Percentiles rank a stretch among this genome's conserved stretches.
Conservation (phyloP, 371 early-diverging fungal species). For the Chytridiales sp. region DNA sequence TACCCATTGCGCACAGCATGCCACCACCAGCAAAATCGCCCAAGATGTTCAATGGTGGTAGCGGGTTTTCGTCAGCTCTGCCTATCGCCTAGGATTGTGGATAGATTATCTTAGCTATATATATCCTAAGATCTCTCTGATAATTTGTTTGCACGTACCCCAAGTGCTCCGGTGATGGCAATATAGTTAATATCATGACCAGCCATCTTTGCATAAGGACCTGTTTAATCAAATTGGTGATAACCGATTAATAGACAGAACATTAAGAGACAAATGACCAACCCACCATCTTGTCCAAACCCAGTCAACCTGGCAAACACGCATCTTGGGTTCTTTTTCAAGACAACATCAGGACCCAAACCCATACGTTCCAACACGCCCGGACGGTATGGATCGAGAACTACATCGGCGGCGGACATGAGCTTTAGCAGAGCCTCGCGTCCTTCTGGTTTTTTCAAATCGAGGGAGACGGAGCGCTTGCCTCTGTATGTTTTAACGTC, state of each 20-base stretch:
- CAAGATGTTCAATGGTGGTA: constrained; percentile 65
- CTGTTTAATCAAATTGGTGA: constrained; percentile 1
- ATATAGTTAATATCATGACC: constrained; percentile 81
- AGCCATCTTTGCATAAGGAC: constrained; percentile 55
- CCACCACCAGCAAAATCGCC: constrained; percentile 79
- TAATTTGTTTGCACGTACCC: constrained; percentile 38
- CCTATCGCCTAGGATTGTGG: constrained; percentile 57
- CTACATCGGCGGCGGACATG: constrained; percentile 58
- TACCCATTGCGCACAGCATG: constrained; percentile 67
- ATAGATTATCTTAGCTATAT: constrained; percentile 3
- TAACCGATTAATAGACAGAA: neutral
- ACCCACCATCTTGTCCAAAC: constrained; percentile 62
- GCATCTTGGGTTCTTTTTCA: constrained; percentile 56
- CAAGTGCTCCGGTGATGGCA: constrained; percentile 66
- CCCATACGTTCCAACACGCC: constrained; percentile 73
- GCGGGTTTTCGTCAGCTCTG: constrained; percentile 57
- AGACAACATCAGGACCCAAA: constrained; percentile 63
- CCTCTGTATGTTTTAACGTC: constrained; percentile 52
- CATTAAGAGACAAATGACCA: neutral
- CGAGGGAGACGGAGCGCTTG: constrained; percentile 67
- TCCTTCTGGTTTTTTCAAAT: constrained; percentile 60
- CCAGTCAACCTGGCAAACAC: constrained; percentile 72
- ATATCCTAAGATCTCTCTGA: neutral
- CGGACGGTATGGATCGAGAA: constrained; percentile 78
- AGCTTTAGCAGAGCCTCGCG: constrained; percentile 48